Evolutionary conservation across 352 stramenopile genomes (phyloP).

Genomic region (Globisporangium heterothallicum): DNA sequence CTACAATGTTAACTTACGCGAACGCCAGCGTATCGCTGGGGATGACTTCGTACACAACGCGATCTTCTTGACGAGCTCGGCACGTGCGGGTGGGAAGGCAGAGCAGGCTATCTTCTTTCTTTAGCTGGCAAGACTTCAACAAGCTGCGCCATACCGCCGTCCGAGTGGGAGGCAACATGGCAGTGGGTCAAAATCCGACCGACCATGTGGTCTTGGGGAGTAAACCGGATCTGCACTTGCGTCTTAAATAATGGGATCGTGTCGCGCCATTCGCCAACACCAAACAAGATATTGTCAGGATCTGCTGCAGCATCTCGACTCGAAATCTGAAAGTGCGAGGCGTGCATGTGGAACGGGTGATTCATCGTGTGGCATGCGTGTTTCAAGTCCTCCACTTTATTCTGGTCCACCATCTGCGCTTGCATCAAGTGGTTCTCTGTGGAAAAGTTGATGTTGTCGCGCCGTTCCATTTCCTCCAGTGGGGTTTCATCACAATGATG

Average conservation of each 20-base stretch:
- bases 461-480: constrained; percentile 6
- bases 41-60: not conserved
- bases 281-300: constrained; percentile 50
- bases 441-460: constrained; percentile 24
- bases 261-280: constrained; percentile 67
- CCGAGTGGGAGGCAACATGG: constrained; percentile 66
- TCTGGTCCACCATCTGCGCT: constrained; percentile 9
- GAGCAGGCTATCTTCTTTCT: constrained; percentile 3
- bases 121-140: constrained; percentile 30
- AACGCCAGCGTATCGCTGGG: too few species aligned
- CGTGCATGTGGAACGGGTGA: constrained; percentile 79
- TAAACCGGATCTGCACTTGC: constrained; percentile 64
- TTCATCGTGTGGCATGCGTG: constrained; percentile 63
- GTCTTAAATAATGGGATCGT: constrained; percentile 67
- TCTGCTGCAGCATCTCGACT: constrained; percentile 34
- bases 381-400: constrained; percentile 10
- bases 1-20: too few species aligned
- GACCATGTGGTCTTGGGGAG: constrained; percentile 53
- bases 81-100: not conserved
- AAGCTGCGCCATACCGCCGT: constrained; percentile 75
- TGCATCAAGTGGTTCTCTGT: constrained; percentile 22
- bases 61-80: not conserved
- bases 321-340: constrained; percentile 67
- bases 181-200: constrained; percentile 67
- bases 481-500: constrained; percentile 31